A percentile compares a stretch with the other conserved stretches of the same genome.
Evolutionary conservation across 495 filamentous ascomycete species (phyloP).

Genomic region (Neurospora sp.): DNA sequence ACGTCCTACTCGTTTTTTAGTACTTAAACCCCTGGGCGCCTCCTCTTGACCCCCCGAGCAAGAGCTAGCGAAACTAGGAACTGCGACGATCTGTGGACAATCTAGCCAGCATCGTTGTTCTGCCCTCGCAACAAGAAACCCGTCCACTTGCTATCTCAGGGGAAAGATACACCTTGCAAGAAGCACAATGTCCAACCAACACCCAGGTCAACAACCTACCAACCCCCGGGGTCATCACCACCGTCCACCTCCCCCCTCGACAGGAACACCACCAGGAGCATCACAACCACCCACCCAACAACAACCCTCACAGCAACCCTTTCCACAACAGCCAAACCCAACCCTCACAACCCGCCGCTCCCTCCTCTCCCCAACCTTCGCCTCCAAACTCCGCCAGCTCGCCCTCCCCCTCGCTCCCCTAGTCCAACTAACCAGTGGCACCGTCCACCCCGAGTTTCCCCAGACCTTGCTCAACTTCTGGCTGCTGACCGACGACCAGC

Average conservation of each 20-base stretch:
- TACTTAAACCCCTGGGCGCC: background rate
- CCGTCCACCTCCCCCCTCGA: background rate
- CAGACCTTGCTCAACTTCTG: constrained; percentile 56
- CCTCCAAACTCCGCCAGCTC: constrained; percentile 34
- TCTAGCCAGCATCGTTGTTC: background rate
- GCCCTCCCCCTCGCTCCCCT: constrained; percentile 46
- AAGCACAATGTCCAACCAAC: background rate
- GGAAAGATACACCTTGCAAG: background rate
- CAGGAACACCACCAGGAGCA: background rate
- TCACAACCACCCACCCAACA: background rate
- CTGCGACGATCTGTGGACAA: background rate
- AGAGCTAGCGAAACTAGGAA: background rate
- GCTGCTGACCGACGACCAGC: constrained; percentile 59
- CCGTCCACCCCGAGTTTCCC: constrained; percentile 57
- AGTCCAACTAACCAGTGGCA: constrained; percentile 47
- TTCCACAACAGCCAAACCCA: background rate
- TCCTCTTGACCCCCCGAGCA: background rate
- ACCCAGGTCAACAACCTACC: background rate
- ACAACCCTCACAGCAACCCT: background rate
- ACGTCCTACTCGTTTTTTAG: background rate
- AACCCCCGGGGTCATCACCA: background rate
- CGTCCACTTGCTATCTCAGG: too few relatives aligned
- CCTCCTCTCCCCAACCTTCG: constrained; percentile 26
- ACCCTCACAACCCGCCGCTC: constrained; percentile 21
- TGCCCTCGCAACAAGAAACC: background rate